These are phyloP conservation scores for Daldinia bambusicola DNA, from an alignment of 495 filamentous ascomycete genomes.

Conservation along the genomic window DNA sequence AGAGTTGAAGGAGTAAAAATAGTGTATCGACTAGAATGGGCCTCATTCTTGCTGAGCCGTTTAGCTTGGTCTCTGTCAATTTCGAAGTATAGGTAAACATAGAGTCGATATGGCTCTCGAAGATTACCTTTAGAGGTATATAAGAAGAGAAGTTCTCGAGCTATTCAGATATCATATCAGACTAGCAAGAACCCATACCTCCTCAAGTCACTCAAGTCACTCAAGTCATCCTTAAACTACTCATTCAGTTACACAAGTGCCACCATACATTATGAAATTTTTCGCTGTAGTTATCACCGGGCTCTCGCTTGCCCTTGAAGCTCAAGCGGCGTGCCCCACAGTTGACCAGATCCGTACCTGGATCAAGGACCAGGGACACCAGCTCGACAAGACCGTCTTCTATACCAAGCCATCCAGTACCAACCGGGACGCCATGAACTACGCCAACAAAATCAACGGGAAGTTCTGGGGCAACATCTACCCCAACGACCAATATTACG, in stretches of 20 bases:
- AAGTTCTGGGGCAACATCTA: conserved; percentile 2
- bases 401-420: background rate
- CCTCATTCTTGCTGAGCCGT: background rate
- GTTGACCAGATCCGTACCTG: background rate
- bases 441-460: background rate
- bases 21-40: background rate
- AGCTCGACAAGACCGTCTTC: background rate
- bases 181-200: background rate
- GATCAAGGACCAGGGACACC: background rate
- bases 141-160: background rate
- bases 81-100: background rate
- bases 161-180: background rate
- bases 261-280: background rate
- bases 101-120: background rate
- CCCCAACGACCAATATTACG: background rate
- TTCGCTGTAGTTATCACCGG: background rate
- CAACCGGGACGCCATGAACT: conserved; percentile 4
- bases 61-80: background rate
- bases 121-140: background rate
- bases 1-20: background rate
- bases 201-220: background rate
- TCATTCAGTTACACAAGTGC: background rate
- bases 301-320: background rate
- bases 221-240: background rate
- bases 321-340: background rate